Percentiles rank a stretch among this genome's conserved stretches.
phyloP scores from a whole-genome alignment of 768 basidiomycete genomes.

The Calocera viscosa region DNA sequence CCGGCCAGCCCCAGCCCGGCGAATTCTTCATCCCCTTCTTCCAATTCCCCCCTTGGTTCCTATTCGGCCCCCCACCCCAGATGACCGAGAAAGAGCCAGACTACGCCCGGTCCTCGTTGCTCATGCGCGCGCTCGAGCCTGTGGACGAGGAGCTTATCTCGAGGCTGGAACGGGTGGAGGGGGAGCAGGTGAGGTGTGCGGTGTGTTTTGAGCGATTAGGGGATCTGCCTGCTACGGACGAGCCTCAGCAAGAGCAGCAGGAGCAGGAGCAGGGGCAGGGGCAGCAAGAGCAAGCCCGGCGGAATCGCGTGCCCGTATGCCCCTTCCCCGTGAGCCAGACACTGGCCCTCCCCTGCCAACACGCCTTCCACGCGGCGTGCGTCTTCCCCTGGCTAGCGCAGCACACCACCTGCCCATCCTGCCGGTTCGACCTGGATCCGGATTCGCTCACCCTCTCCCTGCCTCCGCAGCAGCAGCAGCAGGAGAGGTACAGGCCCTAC shows the following conservation, averaged over 20 bases:
- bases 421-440: background rate
- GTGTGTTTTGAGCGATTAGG: conserved; percentile 5
- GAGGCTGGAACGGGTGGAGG: background rate
- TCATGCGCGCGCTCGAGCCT: conserved; percentile 11
- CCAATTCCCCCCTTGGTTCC: background rate
- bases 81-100: background rate
- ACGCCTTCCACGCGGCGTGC: conserved; percentile 16
- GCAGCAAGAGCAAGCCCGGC: background rate
- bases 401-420: conserved; percentile 1
- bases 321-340: background rate
- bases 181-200: background rate
- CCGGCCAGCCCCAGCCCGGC: background rate
- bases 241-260: background rate
- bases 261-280: background rate
- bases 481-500: background rate
- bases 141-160: background rate
- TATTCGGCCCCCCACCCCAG: background rate
- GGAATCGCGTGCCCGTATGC: background rate
- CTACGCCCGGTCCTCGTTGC: background rate
- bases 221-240: background rate
- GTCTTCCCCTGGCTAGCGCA: conserved; percentile 13
- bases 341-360: conserved; percentile 12
- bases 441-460: background rate
- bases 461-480: background rate
- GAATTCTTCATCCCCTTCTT: background rate